Evolutionary conservation across 257 asterid genomes (phyloP), one percentile per base, ranked within the genome.

Genomic region (Jaltomata sinuosa): DNA sequence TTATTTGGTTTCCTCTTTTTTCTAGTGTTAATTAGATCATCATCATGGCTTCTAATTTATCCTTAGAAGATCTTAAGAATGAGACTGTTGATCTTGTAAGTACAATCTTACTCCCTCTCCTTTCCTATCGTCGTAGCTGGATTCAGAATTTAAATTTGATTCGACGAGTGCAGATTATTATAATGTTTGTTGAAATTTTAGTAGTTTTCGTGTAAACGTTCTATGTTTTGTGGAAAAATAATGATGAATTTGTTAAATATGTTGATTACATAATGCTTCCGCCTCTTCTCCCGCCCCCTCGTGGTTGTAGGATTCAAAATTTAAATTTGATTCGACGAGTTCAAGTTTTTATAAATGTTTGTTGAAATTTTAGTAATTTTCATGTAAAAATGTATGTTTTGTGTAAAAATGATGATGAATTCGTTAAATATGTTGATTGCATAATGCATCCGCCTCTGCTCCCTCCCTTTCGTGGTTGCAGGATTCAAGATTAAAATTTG

Each of bases 11-110:
- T 42, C 69, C 69, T 64, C 74, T 57, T n/a, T 21, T 57, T 38
- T 21, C 32, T 81, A 5, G 32, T 32, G 29, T 19, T 50, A 12
- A 8, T 2, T 18, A 36, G 16, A 9, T 71, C 25, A 25, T 50
- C 31, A 52, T 79, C 69, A 79, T 79, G 83, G 53, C 83, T 0
- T 79, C 83, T 8, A 52, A 25, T 25, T 15, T 79, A 52, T 79
- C 83, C 69, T 49, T 79, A 8, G 68, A 79, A 49, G 53, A 54
- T 34, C n/a, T 79, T 79, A 61, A 21, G 27, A 79, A 79, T 42
- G 83, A 53, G 83, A 40, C n/a, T 0, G 52, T 79, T 31, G 83
- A 79, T 54, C 83, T 79, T 54, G 83, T 79, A 79, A 54, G 83
- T 79, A 67, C n/a, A 50, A 11, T 45, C 34, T 76, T 9, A n/a